Evolutionary conservation across 164 flowering plant genomes (phyloP).

Genomic region (Berberis thunbergii): DNA sequence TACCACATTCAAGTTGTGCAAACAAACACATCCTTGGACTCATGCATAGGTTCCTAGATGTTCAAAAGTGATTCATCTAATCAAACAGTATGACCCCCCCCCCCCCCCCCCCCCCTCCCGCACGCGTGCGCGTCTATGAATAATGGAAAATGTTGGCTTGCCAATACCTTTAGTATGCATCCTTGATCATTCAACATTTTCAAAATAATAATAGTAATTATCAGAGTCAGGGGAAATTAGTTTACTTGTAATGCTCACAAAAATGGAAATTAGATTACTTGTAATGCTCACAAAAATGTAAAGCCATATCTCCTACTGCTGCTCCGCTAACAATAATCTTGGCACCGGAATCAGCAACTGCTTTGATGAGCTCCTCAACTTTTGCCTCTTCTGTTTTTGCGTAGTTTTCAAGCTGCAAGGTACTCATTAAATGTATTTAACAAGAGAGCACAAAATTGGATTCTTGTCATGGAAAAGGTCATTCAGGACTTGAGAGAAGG

Average conservation of each 20-base stretch:
- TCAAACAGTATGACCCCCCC: too few species aligned
- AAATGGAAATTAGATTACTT: constrained; percentile 42
- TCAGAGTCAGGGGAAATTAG: background rate
- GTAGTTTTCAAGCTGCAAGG: constrained; percentile 76
- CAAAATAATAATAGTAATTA: too few species aligned
- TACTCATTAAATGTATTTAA: background rate
- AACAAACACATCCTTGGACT: too few species aligned
- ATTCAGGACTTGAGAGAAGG: background rate
- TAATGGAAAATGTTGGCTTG: too few species aligned
- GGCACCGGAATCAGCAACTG: constrained; percentile 94
- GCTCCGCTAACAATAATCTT: constrained; percentile 92
- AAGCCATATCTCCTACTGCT: constrained; percentile 97
- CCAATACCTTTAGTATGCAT: too few species aligned
- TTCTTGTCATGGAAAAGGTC: background rate
- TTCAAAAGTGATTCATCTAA: too few species aligned
- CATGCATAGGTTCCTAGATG: too few species aligned
- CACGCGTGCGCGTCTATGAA: too few species aligned
- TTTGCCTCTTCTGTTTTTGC: constrained; percentile 95
- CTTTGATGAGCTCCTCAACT: constrained; percentile 89
- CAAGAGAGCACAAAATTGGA: too few species aligned
- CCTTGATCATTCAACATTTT: too few species aligned
- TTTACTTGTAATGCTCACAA: constrained; percentile 91
- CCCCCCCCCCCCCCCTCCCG: too few species aligned
- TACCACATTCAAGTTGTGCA: too few species aligned
- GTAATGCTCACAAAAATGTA: constrained; percentile 90